These are phyloP conservation scores for Brassica incana DNA, from an alignment of 345 rosid genomes.

Conservation along the genomic window DNA sequence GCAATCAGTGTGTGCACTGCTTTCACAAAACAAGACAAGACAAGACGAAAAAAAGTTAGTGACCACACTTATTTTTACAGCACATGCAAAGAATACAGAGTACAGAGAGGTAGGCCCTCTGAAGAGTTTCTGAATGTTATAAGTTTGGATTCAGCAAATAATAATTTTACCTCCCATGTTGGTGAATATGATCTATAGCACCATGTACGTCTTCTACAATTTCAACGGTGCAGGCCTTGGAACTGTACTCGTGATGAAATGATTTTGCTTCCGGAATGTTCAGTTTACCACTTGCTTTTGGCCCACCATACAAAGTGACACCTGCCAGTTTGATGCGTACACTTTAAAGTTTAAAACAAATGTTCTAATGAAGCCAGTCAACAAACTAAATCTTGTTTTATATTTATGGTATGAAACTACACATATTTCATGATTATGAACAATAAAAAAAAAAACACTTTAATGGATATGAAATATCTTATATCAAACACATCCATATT, in stretches of 20 bases:
- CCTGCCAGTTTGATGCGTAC: slow-evolving; percentile 49
- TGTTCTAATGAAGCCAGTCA: neutral
- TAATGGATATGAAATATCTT: too few relatives aligned
- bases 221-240: slow-evolving; percentile 86
- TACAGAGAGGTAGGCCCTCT: slow-evolving; percentile 24
- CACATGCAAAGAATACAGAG: slow-evolving; percentile 29
- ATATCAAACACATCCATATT: neutral
- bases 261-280: slow-evolving; percentile 58
- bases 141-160: slow-evolving; percentile 5
- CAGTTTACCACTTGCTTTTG: slow-evolving; percentile 62
- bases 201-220: slow-evolving; percentile 78
- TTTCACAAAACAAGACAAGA: slow-evolving; percentile 32
- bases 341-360: neutral
- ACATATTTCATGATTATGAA: too few relatives aligned
- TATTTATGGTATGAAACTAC: neutral
- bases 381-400: neutral
- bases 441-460: too few relatives aligned
- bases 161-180: slow-evolving; percentile 76
- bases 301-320: slow-evolving; percentile 79
- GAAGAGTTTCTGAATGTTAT: neutral
- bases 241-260: slow-evolving; percentile 86
- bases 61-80: slow-evolving; percentile 20
- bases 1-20: slow-evolving; percentile 97
- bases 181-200: slow-evolving; percentile 87
- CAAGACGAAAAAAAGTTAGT: slow-evolving; percentile 4